Base-by-base conservation (phyloP, 768 basidiomycete genomes). In the Auriscalpium orientale region DNA sequence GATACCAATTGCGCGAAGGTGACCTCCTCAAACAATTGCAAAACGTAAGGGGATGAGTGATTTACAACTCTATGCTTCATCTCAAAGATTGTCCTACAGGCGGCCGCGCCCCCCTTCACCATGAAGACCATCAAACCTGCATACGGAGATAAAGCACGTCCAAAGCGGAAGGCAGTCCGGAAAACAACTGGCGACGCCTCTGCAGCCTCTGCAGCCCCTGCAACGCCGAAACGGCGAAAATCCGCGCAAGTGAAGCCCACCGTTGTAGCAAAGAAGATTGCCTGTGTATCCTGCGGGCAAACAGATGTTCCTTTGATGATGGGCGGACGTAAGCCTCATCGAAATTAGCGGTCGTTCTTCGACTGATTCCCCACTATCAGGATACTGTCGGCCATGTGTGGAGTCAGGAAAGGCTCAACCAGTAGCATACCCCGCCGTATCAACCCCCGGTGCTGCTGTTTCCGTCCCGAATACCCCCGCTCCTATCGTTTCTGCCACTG, bases 271-370 rank as follows among this genome's bases (percentile, higher is more conserved):
- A 71, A 74, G 1, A 69, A 72, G 45, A 81, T 82, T 8, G 71
- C 76, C 35, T 90, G 87, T 59, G 70, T 76, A 40, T 70, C 79
- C 7, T 90, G 87, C 66, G 78, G 79, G 46, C 77, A 80, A 65
- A 79, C 77, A 15, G 84, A 87, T 63, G 87, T 89, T 13, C 88
- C 88, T 8, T 73, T 90, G n/a, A 80, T 89, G 52, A 74, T 84
- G 66, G 86, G 86, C 56, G 88, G 87, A 44, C 77, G 88, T 89
- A 61, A 76, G 87, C 77, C 22, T n/a, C 18, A 28, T 11, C 38
- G 22, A 10, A n/a, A 7, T 12, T 16, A 6, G 10, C 15, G 49
- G 10, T 51, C 20, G 45, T 47, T 53, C 36, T 58, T 43, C 18
- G 9, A 46, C 37, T 35, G 57, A 53, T n/a, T n/a, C 2, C 45